Evolutionary conservation across 331 rosid genomes (phyloP), one percentile per base, ranked within the genome.

Genomic region (Phaseolus coccineus): DNA sequence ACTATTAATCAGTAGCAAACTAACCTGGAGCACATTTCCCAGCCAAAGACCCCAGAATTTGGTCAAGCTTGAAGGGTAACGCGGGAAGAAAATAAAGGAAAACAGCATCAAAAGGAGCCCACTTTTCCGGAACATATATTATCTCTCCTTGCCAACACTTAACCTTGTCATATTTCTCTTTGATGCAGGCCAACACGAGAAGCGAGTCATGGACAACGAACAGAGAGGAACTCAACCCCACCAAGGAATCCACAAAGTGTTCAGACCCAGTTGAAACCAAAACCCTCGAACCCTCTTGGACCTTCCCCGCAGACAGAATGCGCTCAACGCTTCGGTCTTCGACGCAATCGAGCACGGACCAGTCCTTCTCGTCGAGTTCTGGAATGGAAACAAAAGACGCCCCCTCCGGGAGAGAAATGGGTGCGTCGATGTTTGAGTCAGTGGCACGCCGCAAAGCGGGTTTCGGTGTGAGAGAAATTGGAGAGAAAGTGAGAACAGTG

Each of bases 141-240:
- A 91, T 80, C 65, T 95, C 99, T 74, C 99, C 99, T 85, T 95
- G 97, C 99, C 97, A 95, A 73, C 97, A 95, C 79, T 85, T 93
- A n/a, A 95, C 89, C 80, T 63, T 87, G 84, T 95, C 97, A 72
- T 90, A 80, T 71, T 87, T 90, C 85, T 91, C 97, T 69, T 91
- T 85, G 8, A 93, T 65, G 62, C 89, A 85, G 44, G 91, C 96
- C 75, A 95, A 78, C 24, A 80, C 82, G 46, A 91, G 71, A 57
- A 93, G 92, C 13, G 99, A 88, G 63, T 87, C 90, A 75, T 87
- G 90, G 3, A 84, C 76, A 78, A 87, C 69, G 62, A 87, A 61
- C 47, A 87, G 68, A 64, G 83, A 84, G 13, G 85, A 82, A 24
- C 88, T 74, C 14, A 77, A 83, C 57, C 75, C 89, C 57, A 87